Evolutionary conservation across 2,329 filamentous ascomycete genomes (phyloP).

Genomic region (Cytospora schulzeri): DNA sequence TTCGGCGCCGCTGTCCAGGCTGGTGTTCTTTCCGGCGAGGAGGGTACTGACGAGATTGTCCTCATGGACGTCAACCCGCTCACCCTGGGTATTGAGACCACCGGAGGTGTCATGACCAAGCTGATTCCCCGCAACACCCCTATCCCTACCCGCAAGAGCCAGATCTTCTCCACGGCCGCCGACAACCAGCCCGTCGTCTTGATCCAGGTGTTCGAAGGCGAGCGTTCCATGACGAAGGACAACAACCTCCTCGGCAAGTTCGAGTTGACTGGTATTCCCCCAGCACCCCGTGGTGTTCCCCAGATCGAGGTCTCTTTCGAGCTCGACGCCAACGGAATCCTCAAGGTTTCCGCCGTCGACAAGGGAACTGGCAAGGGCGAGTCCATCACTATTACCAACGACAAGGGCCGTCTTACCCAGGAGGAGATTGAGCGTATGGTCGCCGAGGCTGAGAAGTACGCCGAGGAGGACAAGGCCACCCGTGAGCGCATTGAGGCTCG

Average conservation of each 20-base stretch:
- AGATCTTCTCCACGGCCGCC: slow-evolving; percentile 96
- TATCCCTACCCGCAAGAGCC: slow-evolving; percentile 94
- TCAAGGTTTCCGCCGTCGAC: slow-evolving; percentile 93
- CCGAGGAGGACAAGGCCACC: slow-evolving; percentile 98
- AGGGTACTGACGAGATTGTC: slow-evolving; percentile 76
- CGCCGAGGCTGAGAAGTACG: slow-evolving; percentile 95
- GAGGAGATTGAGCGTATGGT: slow-evolving; percentile 99
- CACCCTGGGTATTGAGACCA: slow-evolving; percentile 96
- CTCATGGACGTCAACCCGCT: slow-evolving; percentile 98
- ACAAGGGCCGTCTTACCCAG: slow-evolving; percentile 94
- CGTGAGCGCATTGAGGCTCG: slow-evolving; percentile 95
- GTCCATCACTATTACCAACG: slow-evolving; percentile 98
- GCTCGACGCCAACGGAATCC: slow-evolving; percentile 96
- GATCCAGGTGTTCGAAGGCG: slow-evolving; percentile 95
- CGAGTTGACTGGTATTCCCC: slow-evolving; percentile 93
- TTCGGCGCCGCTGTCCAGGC: slow-evolving; percentile 97
- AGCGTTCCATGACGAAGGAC: slow-evolving; percentile 91
- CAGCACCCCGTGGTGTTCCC: slow-evolving; percentile 92
- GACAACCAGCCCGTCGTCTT: slow-evolving; percentile 95
- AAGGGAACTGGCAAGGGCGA: slow-evolving; percentile 98
- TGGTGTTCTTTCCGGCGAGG: slow-evolving; percentile 89
- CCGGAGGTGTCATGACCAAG: slow-evolving; percentile 96
- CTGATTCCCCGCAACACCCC: slow-evolving; percentile 92
- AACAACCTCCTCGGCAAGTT: slow-evolving; percentile 99
- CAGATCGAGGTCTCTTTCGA: slow-evolving; percentile 99